Conservation (phyloP, 164 flowering plant genomes). For the Dillenia turbinata region DNA sequence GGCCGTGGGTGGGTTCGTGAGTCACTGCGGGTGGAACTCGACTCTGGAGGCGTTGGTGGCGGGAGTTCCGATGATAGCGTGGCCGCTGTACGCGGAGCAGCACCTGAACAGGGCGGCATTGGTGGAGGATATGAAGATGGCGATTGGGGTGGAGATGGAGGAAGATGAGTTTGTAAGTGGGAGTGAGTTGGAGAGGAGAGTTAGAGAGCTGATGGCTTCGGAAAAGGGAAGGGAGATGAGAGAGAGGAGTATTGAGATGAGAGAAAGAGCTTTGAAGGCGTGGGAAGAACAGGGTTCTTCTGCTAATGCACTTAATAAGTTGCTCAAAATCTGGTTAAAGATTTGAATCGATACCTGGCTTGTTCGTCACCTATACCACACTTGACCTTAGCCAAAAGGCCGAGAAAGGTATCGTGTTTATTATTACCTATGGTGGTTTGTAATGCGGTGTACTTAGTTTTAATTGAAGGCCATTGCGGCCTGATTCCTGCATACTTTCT, state of each 20-base stretch:
- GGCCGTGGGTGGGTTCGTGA: slow-evolving; percentile 22
- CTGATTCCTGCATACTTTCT: too few species aligned
- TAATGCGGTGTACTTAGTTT: too few species aligned
- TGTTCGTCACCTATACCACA: too few species aligned
- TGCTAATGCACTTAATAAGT: slow-evolving; percentile 5
- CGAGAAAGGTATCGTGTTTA: too few species aligned
- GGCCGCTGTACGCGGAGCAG: slow-evolving; percentile 33
- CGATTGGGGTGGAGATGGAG: slow-evolving; percentile 9
- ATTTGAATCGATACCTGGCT: too few species aligned
- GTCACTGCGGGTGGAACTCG: slow-evolving; percentile 33
- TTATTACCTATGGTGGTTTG: too few species aligned
- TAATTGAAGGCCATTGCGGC: too few species aligned
- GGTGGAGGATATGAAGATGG: slow-evolving; percentile 17
- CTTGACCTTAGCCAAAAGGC: too few species aligned
- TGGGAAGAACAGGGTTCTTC: slow-evolving; percentile 17
- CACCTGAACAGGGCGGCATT: slow-evolving; percentile 11
- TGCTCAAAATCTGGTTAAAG: not conserved
- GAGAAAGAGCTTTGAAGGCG: slow-evolving; percentile 6
- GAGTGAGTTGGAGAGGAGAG: slow-evolving; percentile 17
- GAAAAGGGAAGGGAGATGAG: slow-evolving; percentile 9
- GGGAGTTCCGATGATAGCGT: slow-evolving; percentile 27
- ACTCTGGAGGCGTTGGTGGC: slow-evolving; percentile 14
- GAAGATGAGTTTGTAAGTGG: slow-evolving; percentile 17
- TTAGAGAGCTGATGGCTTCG: slow-evolving; percentile 17
- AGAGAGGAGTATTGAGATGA: slow-evolving; percentile 2